Evolutionary conservation across 345 rosid genomes (phyloP).

Genomic region (Syzygium grande): DNA sequence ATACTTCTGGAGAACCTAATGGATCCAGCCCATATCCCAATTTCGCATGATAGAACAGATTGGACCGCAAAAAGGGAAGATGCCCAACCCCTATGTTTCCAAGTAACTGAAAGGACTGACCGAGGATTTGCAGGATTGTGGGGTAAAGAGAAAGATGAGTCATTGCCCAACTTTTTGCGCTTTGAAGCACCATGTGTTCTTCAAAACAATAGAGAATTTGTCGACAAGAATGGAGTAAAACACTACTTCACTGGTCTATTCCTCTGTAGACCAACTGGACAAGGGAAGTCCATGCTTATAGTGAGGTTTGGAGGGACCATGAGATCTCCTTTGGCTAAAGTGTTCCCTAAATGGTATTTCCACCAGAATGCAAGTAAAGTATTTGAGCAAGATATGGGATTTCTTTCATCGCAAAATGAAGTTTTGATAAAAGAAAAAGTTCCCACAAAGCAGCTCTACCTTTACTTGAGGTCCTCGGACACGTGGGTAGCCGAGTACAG

Average conservation of each 20-base stretch:
- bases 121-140: constrained; percentile 90
- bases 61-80: constrained; percentile 83
- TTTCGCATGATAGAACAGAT: constrained; percentile 89
- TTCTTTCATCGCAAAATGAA: constrained; percentile 84
- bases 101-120: constrained; percentile 62
- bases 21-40: constrained; percentile 97
- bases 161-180: constrained; percentile 41
- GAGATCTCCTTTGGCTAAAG: constrained; percentile 34
- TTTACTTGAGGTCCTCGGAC: constrained; percentile 72
- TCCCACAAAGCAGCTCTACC: constrained; percentile 74
- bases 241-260: constrained; percentile 69
- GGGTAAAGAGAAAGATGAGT: constrained; percentile 62
- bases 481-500: constrained; percentile 89
- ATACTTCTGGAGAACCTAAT: constrained; percentile 92
- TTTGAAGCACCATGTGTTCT: constrained; percentile 85
- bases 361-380: constrained; percentile 85
- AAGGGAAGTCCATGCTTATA: constrained; percentile 93
- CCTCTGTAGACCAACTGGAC: constrained; percentile 94
- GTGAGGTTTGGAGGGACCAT: constrained; percentile 76
- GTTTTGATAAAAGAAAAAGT: constrained; percentile 69
- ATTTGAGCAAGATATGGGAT: constrained; percentile 96
- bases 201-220: constrained; percentile 56
- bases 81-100: constrained; percentile 66
- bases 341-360: constrained; percentile 74
- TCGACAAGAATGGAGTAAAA: constrained; percentile 56